A percentile compares a stretch with the other conserved stretches of the same genome.
Evolutionary conservation across 768 basidiomycete genomes (phyloP).

Genomic region (Mycena galericulata): DNA sequence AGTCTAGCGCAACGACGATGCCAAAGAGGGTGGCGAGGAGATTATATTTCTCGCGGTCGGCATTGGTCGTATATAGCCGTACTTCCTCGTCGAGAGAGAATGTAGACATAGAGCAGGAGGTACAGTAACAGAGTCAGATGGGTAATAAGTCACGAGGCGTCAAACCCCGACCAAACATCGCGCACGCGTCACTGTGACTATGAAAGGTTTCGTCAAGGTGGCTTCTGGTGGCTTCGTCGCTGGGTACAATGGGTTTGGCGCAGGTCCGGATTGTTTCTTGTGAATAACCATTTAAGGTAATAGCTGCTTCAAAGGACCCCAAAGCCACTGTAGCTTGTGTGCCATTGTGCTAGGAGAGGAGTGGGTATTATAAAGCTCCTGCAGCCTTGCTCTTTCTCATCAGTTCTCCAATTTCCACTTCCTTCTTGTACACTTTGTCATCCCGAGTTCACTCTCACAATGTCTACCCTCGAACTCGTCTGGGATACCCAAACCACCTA

Average conservation of each 20-base stretch:
- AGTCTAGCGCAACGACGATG: conserved; percentile 92
- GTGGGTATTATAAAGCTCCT: conserved; percentile 3
- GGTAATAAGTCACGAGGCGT: conserved; percentile 7
- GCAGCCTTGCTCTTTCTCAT: neutral
- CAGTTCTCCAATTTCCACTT: neutral
- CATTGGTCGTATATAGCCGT: conserved; percentile 86
- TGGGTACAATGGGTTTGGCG: conserved; percentile 5
- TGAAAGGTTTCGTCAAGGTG: too few species aligned
- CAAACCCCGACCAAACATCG: conserved; percentile 19
- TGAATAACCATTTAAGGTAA: conserved; percentile 7
- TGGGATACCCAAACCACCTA: conserved; percentile 37
- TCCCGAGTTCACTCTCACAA: conserved; percentile 18
- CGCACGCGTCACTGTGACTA: too few species aligned
- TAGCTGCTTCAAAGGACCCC: conserved; percentile 11
- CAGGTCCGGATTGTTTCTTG: neutral
- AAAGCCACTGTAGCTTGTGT: conserved; percentile 15
- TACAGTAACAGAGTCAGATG: neutral
- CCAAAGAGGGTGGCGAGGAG: conserved; percentile 91
- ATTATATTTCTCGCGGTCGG: conserved; percentile 90
- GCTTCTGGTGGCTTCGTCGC: too few species aligned
- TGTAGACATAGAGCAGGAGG: conserved; percentile 46
- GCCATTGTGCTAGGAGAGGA: neutral
- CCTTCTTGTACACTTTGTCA: neutral
- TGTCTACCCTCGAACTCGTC: conserved; percentile 46
- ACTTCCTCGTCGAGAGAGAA: conserved; percentile 92